These are phyloP conservation scores for Vigna hirtella DNA, from an alignment of 306 rosid species.

Conservation along the genomic window DNA sequence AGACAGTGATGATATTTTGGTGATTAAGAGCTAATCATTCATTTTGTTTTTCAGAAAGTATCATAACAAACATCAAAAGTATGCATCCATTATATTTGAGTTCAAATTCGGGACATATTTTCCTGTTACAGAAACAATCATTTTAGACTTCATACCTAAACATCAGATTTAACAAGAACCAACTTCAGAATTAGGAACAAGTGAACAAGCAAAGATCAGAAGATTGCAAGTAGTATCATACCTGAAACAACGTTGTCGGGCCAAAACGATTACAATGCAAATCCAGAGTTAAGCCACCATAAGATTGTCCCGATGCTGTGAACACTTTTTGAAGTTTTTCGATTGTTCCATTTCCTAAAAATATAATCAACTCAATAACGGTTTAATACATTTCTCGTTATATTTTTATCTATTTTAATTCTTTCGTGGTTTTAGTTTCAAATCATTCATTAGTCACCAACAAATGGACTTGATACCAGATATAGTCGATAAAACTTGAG, in stretches of 20 bases:
- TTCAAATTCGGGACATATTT: constrained; percentile 13
- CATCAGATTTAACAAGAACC: constrained; percentile 24
- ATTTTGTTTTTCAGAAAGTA: constrained; percentile 23
- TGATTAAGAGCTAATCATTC: constrained; percentile 31
- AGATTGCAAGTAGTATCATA: constrained; percentile 43
- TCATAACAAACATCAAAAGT: constrained; percentile 25
- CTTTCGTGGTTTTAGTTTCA: constrained; percentile 2
- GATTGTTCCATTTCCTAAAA: constrained; percentile 85
- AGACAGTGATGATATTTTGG: constrained; percentile 22
- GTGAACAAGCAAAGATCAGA: constrained; percentile 36
- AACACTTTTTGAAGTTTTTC: constrained; percentile 83
- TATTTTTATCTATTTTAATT: not conserved
- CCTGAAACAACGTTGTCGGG: constrained; percentile 82
- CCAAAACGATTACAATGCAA: constrained; percentile 92
- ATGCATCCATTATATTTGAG: constrained; percentile 30
- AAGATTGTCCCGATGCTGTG: constrained; percentile 71
- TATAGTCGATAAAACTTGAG: constrained; percentile 14
- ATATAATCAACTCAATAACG: constrained; percentile 40
- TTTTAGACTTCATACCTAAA: constrained; percentile 32
- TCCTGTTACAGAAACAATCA: constrained; percentile 13
- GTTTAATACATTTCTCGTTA: constrained; percentile 24
- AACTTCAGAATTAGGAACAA: constrained; percentile 24
- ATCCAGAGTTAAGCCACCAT: constrained; percentile 80
- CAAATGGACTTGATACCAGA: constrained; percentile 22
- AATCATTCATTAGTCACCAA: constrained; percentile 18